Percentiles rank a stretch among this genome's conserved stretches.
These are phyloP conservation scores for Hebeloma cylindrosporum DNA, from an alignment of 768 basidiomycete species.

Conservation along the genomic window DNA sequence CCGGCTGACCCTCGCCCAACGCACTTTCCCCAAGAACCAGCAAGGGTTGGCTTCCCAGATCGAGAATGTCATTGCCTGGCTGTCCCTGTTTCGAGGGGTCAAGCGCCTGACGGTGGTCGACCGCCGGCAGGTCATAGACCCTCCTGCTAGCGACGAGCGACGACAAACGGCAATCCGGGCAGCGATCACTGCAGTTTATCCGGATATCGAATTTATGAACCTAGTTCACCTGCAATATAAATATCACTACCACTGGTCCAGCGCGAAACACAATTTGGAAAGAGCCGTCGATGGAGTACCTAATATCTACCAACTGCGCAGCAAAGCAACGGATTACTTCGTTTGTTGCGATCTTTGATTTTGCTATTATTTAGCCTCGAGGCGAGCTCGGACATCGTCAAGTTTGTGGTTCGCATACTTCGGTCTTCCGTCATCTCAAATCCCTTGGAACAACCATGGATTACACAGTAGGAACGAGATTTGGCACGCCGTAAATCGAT, in stretches of 20 bases:
- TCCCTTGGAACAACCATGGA: no score
- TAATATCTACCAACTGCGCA: not conserved
- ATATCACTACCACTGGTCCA: conserved; percentile 17
- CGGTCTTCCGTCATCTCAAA: no score
- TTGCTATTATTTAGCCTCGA: no score
- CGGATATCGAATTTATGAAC: conserved; percentile 5
- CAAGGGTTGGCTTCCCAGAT: not conserved
- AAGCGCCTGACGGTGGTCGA: conserved; percentile 6
- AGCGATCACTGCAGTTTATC: conserved; percentile 7
- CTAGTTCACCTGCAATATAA: conserved; percentile 5
- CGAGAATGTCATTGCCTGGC: conserved; percentile 7
- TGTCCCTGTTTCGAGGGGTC: conserved; percentile 7
- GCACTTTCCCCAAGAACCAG: not conserved
- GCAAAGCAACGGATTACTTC: conserved; percentile 6
- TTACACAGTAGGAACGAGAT: no score
- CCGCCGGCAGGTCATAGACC: not conserved
- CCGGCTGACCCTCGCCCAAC: not conserved
- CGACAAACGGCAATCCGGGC: not conserved
- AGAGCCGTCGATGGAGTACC: not conserved
- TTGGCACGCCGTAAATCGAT: no score
- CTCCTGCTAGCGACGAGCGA: not conserved
- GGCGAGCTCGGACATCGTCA: no score
- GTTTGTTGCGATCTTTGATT: conserved; percentile 8
- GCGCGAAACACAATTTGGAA: conserved; percentile 7
- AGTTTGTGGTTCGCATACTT: no score